Conservation (phyloP, 2,329 filamentous ascomycete species). For the Hypoxylon sp. region DNA sequence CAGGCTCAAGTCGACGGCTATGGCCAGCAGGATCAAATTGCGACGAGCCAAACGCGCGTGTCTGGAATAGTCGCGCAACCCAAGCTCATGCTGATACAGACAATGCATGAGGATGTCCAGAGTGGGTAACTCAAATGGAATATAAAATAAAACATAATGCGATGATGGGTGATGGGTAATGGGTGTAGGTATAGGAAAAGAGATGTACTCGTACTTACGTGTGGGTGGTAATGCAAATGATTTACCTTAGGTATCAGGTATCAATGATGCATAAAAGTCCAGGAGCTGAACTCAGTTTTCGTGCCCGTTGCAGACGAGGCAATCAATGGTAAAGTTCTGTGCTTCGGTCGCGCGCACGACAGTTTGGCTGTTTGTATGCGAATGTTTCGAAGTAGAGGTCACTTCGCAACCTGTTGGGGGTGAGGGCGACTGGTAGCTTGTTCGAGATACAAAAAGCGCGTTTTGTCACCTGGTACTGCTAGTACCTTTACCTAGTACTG, state of each 20-base stretch:
- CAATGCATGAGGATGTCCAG: slow-evolving; percentile 24
- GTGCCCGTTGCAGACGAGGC: slow-evolving; percentile 6
- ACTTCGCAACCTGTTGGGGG: slow-evolving; percentile 10
- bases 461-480: slow-evolving; percentile 13
- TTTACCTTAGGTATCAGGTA: slow-evolving; percentile 11
- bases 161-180: slow-evolving; percentile 3
- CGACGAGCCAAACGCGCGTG: slow-evolving; percentile 31
- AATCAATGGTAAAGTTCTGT: slow-evolving; percentile 20
- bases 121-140: slow-evolving; percentile 31
- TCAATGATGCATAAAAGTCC: slow-evolving; percentile 33
- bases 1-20: slow-evolving; percentile 1
- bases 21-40: neutral
- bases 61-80: slow-evolving; percentile 34
- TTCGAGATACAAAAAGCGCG: slow-evolving; percentile 37
- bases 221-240: slow-evolving; percentile 4
- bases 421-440: neutral
- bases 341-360: slow-evolving; percentile 37
- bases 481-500: too few relatives aligned
- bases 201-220: slow-evolving; percentile 39
- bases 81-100: slow-evolving; percentile 24
- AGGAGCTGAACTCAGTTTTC: slow-evolving; percentile 31
- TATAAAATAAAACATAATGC: slow-evolving; percentile 24
- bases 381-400: slow-evolving; percentile 9
- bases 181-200: slow-evolving; percentile 23
- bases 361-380: slow-evolving; percentile 24